phyloP scores from a whole-genome alignment of 768 basidiomycete species.

The Kwoniella europaea region DNA sequence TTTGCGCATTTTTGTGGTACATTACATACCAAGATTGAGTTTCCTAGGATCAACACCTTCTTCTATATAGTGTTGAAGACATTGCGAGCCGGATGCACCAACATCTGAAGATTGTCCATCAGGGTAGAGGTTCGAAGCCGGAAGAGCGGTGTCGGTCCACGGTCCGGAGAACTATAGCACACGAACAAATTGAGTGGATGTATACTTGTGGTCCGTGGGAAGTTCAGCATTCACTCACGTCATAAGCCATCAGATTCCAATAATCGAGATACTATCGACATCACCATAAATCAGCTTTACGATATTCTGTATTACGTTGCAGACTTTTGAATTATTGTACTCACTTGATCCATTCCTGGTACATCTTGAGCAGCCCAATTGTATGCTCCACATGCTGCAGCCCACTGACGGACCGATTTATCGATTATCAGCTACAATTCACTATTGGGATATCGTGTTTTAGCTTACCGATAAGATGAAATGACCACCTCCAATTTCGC shows the following conservation, averaged over 20 bases:
- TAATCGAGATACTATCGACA: no score
- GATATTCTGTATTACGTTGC: no score
- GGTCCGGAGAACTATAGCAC: constrained; percentile 26
- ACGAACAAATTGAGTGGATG: no score
- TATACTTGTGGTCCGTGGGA: no score
- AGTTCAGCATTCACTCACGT: constrained; percentile 12
- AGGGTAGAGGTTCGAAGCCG: constrained; percentile 18
- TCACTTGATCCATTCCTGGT: constrained; percentile 74
- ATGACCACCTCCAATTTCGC: constrained; percentile 3
- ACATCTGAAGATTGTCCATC: constrained; percentile 13
- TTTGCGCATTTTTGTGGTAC: no score
- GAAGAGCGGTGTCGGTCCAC: constrained; percentile 9
- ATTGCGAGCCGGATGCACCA: constrained; percentile 10
- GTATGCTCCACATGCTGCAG: constrained; percentile 86
- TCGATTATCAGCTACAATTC: no score
- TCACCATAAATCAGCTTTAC: no score
- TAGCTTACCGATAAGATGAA: constrained; percentile 18
- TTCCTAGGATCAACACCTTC: constrained; percentile 16
- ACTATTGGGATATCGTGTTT: no score
- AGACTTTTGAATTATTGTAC: no score
- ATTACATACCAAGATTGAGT: constrained; percentile 22
- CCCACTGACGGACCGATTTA: constrained; percentile 62
- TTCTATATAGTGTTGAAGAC: constrained; percentile 6
- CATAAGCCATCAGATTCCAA: constrained; percentile 90
- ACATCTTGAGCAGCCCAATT: constrained; percentile 80